Percentiles rank a stretch among this genome's conserved stretches.
phyloP scores from a whole-genome alignment of 495 filamentous ascomycete genomes.

The Xylaria nigripes region DNA sequence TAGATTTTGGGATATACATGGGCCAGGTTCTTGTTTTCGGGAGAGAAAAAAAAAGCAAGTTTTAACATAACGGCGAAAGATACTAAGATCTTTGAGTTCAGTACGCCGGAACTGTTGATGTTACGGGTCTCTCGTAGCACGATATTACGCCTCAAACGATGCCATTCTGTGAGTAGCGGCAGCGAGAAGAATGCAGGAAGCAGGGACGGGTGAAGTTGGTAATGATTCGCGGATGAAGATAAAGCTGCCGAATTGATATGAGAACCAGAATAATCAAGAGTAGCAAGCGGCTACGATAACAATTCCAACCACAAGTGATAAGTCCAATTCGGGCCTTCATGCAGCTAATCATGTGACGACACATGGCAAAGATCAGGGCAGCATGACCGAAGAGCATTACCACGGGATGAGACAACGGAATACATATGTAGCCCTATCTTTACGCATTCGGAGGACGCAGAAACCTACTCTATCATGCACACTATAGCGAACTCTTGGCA shows the following conservation, averaged over 20 bases:
- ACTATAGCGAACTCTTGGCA: not conserved
- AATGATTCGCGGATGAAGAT: slow-evolving; percentile 6
- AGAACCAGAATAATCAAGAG: not conserved
- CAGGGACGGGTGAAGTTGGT: not conserved
- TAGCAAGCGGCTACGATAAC: not conserved
- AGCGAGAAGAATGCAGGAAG: not conserved
- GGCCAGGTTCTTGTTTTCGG: slow-evolving; percentile 2
- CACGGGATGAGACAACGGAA: not conserved
- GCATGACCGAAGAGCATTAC: not conserved
- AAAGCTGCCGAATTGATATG: slow-evolving; percentile 3
- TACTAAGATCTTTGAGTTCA: slow-evolving; percentile 9
- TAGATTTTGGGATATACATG: slow-evolving; percentile 7
- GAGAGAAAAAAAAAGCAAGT: not conserved
- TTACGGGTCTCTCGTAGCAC: slow-evolving; percentile 4
- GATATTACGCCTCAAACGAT: slow-evolving; percentile 5
- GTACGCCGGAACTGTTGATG: slow-evolving; percentile 1
- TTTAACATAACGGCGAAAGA: slow-evolving; percentile 1
- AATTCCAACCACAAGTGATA: not conserved
- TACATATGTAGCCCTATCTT: not conserved
- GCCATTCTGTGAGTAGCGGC: slow-evolving; percentile 1
- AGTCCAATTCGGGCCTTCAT: not conserved
- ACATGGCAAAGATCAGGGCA: not conserved
- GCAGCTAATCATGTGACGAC: not conserved
- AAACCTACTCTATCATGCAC: not conserved
- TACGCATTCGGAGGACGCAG: not conserved